Percentiles rank a stretch among this genome's conserved stretches.
Evolutionary conservation across 2,329 filamentous ascomycete genomes (phyloP).

Genomic region (Cryphonectria japonica): DNA sequence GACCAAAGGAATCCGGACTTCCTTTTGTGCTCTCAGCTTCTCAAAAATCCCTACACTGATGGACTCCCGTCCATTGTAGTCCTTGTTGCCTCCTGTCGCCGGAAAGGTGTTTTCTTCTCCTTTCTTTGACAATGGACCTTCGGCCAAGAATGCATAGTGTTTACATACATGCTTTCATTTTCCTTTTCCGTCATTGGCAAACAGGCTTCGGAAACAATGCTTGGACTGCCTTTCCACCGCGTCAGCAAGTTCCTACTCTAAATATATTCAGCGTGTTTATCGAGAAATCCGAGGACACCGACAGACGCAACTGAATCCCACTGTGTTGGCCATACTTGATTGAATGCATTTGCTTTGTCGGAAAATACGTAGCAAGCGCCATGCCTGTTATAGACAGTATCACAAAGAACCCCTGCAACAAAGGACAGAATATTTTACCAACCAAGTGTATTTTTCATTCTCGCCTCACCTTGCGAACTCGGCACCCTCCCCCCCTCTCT

Average conservation of each 20-base stretch:
- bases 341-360: background rate
- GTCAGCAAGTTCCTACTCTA: background rate
- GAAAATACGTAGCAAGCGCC: background rate
- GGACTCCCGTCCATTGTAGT: conserved; percentile 21
- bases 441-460: background rate
- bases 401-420: background rate
- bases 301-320: background rate
- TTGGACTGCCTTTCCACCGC: background rate
- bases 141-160: background rate
- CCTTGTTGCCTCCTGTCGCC: conserved; percentile 11
- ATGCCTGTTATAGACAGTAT: background rate
- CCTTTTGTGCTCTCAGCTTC: conserved; percentile 12
- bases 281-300: background rate
- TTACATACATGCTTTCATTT: background rate
- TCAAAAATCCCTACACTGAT: background rate
- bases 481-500: too few species aligned
- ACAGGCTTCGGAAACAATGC: background rate
- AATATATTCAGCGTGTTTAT: background rate
- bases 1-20: background rate
- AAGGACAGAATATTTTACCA: background rate
- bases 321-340: background rate
- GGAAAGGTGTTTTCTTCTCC: conserved; percentile 15
- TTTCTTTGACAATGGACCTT: conserved; percentile 18
- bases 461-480: too few species aligned
- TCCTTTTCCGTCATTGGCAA: conserved; percentile 8